Percentiles rank a stretch among this genome's conserved stretches.
These are phyloP conservation scores for Globisporangium nodosum DNA, from an alignment of 352 stramenopile genomes.

Conservation along the genomic window DNA sequence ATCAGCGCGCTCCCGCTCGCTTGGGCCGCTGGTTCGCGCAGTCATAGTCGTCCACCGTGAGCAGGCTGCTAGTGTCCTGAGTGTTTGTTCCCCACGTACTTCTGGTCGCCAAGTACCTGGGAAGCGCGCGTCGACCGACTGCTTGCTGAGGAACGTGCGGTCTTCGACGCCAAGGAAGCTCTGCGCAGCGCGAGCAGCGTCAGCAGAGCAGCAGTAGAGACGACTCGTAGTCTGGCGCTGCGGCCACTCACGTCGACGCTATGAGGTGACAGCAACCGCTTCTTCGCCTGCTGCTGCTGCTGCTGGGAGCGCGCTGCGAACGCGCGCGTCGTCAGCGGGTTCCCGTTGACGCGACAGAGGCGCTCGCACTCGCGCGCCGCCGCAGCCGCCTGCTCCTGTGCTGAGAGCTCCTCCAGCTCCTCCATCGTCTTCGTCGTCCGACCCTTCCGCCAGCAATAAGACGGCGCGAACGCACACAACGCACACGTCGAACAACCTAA, in stretches of 20 bases:
- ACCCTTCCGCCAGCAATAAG: neutral
- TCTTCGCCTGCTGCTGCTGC: conserved; percentile 7
- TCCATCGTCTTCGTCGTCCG: conserved; percentile 17
- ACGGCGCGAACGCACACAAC: neutral
- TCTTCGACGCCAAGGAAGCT: conserved; percentile 43
- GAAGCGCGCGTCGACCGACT: conserved; percentile 19
- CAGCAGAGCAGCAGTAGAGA: neutral
- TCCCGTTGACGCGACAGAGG: conserved; percentile 33
- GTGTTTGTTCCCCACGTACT: conserved; percentile 1
- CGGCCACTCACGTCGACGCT: conserved; percentile 6
- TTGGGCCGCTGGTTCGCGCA: conserved; percentile 18
- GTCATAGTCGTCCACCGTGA: neutral
- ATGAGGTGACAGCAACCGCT: neutral
- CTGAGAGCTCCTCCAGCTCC: conserved; percentile 15
- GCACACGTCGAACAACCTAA: neutral
- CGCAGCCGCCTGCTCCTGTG: conserved; percentile 20
- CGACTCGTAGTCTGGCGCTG: neutral
- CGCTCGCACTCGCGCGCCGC: conserved; percentile 27
- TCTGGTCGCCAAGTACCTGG: conserved; percentile 9
- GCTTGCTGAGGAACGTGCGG: conserved; percentile 37
- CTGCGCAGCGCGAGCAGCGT: conserved; percentile 11
- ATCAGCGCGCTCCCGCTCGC: conserved; percentile 27
- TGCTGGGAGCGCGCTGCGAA: conserved; percentile 23
- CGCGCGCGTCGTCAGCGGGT: conserved; percentile 28
- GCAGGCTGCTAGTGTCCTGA: neutral